Base-by-base conservation (phyloP, 139 green algal genomes). In the Spirogloea muscicola region DNA sequence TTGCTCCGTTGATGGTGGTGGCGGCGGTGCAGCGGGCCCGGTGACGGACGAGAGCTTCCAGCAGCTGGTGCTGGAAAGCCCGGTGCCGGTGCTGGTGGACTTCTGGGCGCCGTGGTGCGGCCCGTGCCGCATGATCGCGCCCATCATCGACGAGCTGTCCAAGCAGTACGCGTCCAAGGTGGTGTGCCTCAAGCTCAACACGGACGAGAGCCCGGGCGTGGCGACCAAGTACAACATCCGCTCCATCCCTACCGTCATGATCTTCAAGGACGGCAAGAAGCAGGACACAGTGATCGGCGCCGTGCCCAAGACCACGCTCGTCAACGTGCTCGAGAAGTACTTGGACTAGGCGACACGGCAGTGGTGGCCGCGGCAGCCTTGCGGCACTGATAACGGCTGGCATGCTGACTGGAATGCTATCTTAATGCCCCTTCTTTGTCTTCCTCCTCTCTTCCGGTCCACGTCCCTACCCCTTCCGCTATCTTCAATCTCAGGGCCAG, bases 261-360 rank as follows among this genome's bases (percentile, higher is more conserved):
- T 97, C 44, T 97, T 96, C 84, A 97, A 98, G 87, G 78, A 85
- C 68, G 93, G 94, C 42, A 77, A 93, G 78, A 98, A 97, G 84
- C 85, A 93, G 86, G 94, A 99, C 57, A 95, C 93, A 3, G 92
- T 99, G 66, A 98, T 99, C 64, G 94, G 94, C 41, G 94, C 94
- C 1, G 94, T 99, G 36, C 91, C 94, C 46, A 97, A 97, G 87
- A 66, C 76, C 2, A 96, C 91, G 0, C 87, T 99, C 29, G 63
- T 84, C 0, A 82, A 91, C 69, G 92, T 90, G 27, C 81, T 99
- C 3, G 90, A 97, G 48, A 98, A 97, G 88, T 96, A 64, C 57
- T 34, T 64, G 29, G n/a, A n/a, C n/a, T n/a, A n/a, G n/a, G n/a
- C n/a, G n/a, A n/a, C n/a, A n/a, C n/a, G n/a, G n/a, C n/a, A n/a